Evolutionary conservation across 1,284 basidiomycete species (phyloP).

Genomic region (Chondrostereum purpureum): DNA sequence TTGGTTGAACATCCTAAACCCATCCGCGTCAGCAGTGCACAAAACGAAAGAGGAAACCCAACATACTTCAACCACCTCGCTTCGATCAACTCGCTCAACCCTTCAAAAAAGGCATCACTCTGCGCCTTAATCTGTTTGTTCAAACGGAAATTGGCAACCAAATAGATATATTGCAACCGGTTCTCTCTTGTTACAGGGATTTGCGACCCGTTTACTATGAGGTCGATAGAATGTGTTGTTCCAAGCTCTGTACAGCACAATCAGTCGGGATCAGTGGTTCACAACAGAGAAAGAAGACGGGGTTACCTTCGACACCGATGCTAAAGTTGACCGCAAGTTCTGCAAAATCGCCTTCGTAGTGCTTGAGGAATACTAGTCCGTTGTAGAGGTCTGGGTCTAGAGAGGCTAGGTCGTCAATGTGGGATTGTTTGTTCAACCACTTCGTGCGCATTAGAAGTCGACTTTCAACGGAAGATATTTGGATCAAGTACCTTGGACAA

Average conservation of each 20-base stretch:
- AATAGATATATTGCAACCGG: slow-evolving; percentile 84
- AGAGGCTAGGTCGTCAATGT: slow-evolving; percentile 85
- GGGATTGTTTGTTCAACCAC: slow-evolving; percentile 88
- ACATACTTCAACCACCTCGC: slow-evolving; percentile 79
- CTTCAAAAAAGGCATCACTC: slow-evolving; percentile 80
- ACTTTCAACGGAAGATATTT: not conserved
- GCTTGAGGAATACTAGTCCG: slow-evolving; percentile 89
- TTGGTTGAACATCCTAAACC: slow-evolving; percentile 87
- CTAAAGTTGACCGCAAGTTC: slow-evolving; percentile 94
- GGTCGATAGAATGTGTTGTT: slow-evolving; percentile 69
- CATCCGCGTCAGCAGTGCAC: slow-evolving; percentile 8
- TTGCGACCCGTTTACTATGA: slow-evolving; percentile 81
- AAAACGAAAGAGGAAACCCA: not conserved
- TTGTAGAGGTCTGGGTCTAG: slow-evolving; percentile 92
- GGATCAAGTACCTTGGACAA: slow-evolving; percentile 60
- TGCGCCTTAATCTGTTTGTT: slow-evolving; percentile 86
- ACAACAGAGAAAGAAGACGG: not conserved
- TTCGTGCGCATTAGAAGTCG: slow-evolving; percentile 23
- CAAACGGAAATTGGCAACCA: slow-evolving; percentile 85
- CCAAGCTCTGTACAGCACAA: slow-evolving; percentile 68
- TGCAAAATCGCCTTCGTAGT: slow-evolving; percentile 84
- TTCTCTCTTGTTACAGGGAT: slow-evolving; percentile 89
- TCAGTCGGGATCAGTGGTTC: slow-evolving; percentile 4
- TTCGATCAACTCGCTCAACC: slow-evolving; percentile 84
- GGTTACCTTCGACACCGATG: slow-evolving; percentile 75